These are phyloP conservation scores for Coemansia sp. DNA, from an alignment of 192 early-diverging fungal genomes.

Conservation along the genomic window DNA sequence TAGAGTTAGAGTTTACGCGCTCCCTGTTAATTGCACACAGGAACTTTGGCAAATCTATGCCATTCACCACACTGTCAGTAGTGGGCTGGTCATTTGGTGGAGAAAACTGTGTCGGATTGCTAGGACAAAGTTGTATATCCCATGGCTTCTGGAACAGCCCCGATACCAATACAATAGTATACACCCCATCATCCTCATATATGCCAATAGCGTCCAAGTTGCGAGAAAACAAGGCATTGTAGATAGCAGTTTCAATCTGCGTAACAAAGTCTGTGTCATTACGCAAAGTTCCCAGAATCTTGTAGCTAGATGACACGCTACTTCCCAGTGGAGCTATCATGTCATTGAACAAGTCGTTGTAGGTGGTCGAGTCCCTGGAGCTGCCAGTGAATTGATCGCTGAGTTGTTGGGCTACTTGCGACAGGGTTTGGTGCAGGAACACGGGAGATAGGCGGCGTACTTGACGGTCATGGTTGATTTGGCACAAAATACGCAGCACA, in stretches of 20 bases:
- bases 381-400: slow-evolving; percentile 25
- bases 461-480: slow-evolving; percentile 44
- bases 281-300: slow-evolving; percentile 32
- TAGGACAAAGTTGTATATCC: slow-evolving; percentile 27
- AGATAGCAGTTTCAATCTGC: slow-evolving; percentile 22
- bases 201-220: slow-evolving; percentile 49
- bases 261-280: slow-evolving; percentile 24
- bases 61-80: slow-evolving; percentile 16
- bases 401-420: slow-evolving; percentile 26
- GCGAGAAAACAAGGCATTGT: slow-evolving; percentile 38
- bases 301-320: slow-evolving; percentile 37
- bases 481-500: slow-evolving; percentile 30
- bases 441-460: slow-evolving; percentile 29
- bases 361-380: neutral
- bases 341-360: slow-evolving; percentile 21
- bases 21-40: slow-evolving; percentile 37
- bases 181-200: slow-evolving; percentile 28
- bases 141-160: slow-evolving; percentile 18
- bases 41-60: slow-evolving; percentile 43
- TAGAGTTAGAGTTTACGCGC: slow-evolving; percentile 5
- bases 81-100: slow-evolving; percentile 8
- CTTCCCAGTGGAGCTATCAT: slow-evolving; percentile 30
- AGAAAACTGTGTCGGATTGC: slow-evolving; percentile 2
- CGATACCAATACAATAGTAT: slow-evolving; percentile 44
- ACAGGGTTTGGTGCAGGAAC: slow-evolving; percentile 46